Conservation (phyloP, 805 yeast species). For the Wickerhamomyces mucosus region DNA sequence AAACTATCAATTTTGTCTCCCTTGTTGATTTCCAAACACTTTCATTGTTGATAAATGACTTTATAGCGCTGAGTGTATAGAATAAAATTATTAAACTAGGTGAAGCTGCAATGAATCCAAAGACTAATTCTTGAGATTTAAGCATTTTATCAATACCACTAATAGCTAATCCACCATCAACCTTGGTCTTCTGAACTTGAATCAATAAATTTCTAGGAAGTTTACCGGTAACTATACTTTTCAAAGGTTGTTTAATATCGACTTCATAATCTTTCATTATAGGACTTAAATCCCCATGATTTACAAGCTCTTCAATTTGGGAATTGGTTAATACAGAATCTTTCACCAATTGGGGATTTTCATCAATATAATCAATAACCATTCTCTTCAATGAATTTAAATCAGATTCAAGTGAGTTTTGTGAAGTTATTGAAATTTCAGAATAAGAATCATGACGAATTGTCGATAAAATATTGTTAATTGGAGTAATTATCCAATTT, state of each 20-base stretch:
- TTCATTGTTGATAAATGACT: constrained; percentile 20
- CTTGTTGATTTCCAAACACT: constrained; percentile 14
- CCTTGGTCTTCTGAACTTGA: constrained; percentile 93
- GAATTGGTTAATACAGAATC: constrained; percentile 2
- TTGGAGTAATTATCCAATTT: constrained; percentile 81
- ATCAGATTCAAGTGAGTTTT: constrained; percentile 71
- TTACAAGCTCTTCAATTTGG: constrained; percentile 39
- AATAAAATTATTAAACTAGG: constrained; percentile 62
- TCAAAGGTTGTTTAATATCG: constrained; percentile 63
- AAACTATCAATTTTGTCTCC: constrained; percentile 23
- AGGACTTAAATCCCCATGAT: constrained; percentile 68
- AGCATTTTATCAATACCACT: constrained; percentile 84
- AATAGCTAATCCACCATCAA: constrained; percentile 86
- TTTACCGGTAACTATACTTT: constrained; percentile 53
- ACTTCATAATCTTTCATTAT: constrained; percentile 75
- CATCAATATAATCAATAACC: constrained; percentile 64
- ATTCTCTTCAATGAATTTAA: constrained; percentile 75
- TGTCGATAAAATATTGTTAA: constrained; percentile 61
- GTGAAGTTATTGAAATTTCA: constrained; percentile 67
- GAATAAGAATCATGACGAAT: constrained; percentile 68
- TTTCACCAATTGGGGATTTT: constrained; percentile 17
- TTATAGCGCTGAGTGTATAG: constrained; percentile 27
- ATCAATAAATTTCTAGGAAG: constrained; percentile 71
- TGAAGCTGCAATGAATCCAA: constrained; percentile 82
- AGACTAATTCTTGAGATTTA: constrained; percentile 88